phyloP scores from a whole-genome alignment of 371 early-diverging fungal genomes.

The Rhizopus delemar region DNA sequence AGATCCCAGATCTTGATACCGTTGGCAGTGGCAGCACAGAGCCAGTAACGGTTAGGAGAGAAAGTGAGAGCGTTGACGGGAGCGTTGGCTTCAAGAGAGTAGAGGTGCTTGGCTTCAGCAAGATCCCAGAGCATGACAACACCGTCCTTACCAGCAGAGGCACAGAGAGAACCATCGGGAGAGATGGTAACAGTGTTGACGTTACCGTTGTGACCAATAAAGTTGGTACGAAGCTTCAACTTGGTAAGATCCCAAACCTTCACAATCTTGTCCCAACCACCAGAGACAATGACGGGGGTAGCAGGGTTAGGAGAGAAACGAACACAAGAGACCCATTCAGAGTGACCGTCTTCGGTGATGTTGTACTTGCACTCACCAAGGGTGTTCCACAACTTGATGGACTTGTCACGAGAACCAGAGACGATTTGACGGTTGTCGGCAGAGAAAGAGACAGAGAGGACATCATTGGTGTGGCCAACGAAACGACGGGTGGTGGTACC shows the following conservation, averaged over 20 bases:
- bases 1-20: conserved; percentile 98
- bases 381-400: conserved; percentile 98
- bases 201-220: conserved; percentile 95
- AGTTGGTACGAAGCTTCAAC: conserved; percentile 95
- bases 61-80: conserved; percentile 93
- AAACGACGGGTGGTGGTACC: conserved; percentile 90
- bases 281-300: conserved; percentile 92
- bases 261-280: conserved; percentile 98
- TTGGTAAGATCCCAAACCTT: conserved; percentile 98
- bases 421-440: conserved; percentile 97
- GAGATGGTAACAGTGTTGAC: conserved; percentile 95
- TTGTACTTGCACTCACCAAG: conserved; percentile 97
- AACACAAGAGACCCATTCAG: conserved; percentile 96
- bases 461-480: conserved; percentile 94
- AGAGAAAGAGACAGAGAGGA: conserved; percentile 95
- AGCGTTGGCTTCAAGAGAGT: conserved; percentile 93
- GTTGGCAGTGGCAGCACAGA: conserved; percentile 93
- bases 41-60: conserved; percentile 99
- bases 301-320: conserved; percentile 96
- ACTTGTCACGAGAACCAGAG: conserved; percentile 93
- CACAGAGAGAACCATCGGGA: conserved; percentile 98
- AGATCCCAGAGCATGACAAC: conserved; percentile 98
- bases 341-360: conserved; percentile 87
- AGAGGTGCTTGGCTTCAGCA: conserved; percentile 97
- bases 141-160: conserved; percentile 98